Conservation (phyloP, 306 rosid species). For the Fragaria ananassa region DNA sequence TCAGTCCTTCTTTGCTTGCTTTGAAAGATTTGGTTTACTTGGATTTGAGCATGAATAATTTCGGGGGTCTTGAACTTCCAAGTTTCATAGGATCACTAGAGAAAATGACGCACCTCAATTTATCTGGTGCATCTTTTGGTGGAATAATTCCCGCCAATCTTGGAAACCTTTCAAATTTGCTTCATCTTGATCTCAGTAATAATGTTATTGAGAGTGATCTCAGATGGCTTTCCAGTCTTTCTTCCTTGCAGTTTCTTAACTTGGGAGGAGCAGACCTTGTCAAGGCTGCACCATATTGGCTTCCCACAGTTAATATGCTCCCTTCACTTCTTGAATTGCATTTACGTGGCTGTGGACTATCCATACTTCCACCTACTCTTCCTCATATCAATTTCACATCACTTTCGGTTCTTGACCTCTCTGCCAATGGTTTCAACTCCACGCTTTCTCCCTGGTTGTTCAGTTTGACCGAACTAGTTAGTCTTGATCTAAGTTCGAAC, state of each 20-base stretch:
- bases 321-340: slow-evolving; percentile 29
- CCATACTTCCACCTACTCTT: slow-evolving; percentile 23
- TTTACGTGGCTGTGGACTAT: slow-evolving; percentile 21
- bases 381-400: slow-evolving; percentile 32
- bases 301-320: slow-evolving; percentile 11
- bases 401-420: slow-evolving; percentile 24
- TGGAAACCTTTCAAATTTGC: slow-evolving; percentile 13
- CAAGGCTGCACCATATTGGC: slow-evolving; percentile 13
- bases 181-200: neutral
- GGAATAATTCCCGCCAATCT: slow-evolving; percentile 13
- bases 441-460: slow-evolving; percentile 30
- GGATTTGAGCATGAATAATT: slow-evolving; percentile 23
- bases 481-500: neutral
- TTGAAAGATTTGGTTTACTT: slow-evolving; percentile 8
- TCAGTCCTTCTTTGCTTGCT: slow-evolving; percentile 19
- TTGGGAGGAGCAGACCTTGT: slow-evolving; percentile 1
- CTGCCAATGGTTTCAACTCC: neutral
- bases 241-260: slow-evolving; percentile 13
- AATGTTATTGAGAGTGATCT: neutral
- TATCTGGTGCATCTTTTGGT: slow-evolving; percentile 1
- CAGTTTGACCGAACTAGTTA: slow-evolving; percentile 15
- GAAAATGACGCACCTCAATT: slow-evolving; percentile 11
- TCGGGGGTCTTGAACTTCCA: slow-evolving; percentile 6
- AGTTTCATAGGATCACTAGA: slow-evolving; percentile 19
- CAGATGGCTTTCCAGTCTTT: slow-evolving; percentile 6